Conservation (phyloP, 768 basidiomycete genomes). For the Rossbeevera mucosa region DNA sequence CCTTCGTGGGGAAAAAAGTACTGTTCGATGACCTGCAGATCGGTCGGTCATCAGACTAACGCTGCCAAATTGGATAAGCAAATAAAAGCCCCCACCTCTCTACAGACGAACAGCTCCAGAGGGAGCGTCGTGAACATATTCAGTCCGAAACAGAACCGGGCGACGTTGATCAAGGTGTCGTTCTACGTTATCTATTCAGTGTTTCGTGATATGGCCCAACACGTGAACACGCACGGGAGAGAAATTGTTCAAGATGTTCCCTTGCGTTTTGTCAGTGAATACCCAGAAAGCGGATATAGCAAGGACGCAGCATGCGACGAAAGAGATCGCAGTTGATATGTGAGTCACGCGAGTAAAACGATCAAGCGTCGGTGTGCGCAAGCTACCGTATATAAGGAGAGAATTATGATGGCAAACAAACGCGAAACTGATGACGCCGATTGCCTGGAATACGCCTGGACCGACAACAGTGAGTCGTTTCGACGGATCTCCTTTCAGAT, state of each 20-base stretch:
- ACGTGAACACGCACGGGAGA: slow-evolving; percentile 45
- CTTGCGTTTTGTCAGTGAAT: slow-evolving; percentile 87
- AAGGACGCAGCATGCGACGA: slow-evolving; percentile 80
- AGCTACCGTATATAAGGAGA: slow-evolving; percentile 89
- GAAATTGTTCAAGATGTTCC: slow-evolving; percentile 98
- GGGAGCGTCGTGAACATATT: slow-evolving; percentile 99
- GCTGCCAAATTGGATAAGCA: background rate
- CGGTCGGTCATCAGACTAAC: slow-evolving; percentile 1
- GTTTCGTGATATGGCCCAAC: background rate
- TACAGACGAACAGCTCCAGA: slow-evolving; percentile 92
- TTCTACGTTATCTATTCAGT: slow-evolving; percentile 38
- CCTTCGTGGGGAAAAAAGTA: slow-evolving; percentile 89
- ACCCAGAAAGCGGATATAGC: slow-evolving; percentile 83
- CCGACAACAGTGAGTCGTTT: slow-evolving; percentile 72
- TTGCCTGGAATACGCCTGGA: slow-evolving; percentile 87
- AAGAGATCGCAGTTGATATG: slow-evolving; percentile 78
- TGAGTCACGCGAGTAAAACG: slow-evolving; percentile 92
- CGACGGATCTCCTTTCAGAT: slow-evolving; percentile 71
- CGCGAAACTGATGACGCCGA: slow-evolving; percentile 95
- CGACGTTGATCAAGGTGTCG: slow-evolving; percentile 91
- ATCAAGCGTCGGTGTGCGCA: slow-evolving; percentile 91
- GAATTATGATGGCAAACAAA: slow-evolving; percentile 99
- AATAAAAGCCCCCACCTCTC: slow-evolving; percentile 57
- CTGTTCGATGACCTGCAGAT: slow-evolving; percentile 79
- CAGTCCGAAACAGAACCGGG: slow-evolving; percentile 87